Percentiles rank a stretch among this genome's conserved stretches.
Conservation (phyloP, 2,329 filamentous ascomycete genomes). For the Trichoderma sp. region DNA sequence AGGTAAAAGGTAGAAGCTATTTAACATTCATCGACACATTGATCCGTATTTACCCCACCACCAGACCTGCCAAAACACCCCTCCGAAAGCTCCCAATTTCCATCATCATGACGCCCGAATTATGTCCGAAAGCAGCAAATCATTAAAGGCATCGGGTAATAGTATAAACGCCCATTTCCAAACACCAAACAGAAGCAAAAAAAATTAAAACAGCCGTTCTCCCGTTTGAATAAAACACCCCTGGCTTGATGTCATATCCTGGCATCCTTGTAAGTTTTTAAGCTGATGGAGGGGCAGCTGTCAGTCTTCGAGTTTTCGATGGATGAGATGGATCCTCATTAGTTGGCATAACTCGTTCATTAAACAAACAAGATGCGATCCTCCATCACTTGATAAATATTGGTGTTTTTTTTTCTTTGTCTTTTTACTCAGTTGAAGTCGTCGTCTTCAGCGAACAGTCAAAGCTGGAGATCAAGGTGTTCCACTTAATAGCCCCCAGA, state of each 20-base stretch:
- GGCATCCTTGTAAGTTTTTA: not conserved
- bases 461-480: constrained; percentile 38
- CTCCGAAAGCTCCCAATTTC: not conserved
- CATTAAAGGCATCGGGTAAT: constrained; percentile 1
- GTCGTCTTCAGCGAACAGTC: constrained; percentile 26
- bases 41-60: constrained; percentile 7
- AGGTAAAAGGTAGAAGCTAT: not conserved
- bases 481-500: constrained; percentile 45
- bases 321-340: not conserved
- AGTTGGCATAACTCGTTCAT: not conserved
- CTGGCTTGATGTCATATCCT: not conserved
- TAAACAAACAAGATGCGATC: not conserved
- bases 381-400: not conserved
- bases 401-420: not conserved
- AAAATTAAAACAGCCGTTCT: not conserved
- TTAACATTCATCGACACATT: not conserved
- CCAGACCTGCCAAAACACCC: not conserved
- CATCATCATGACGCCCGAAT: constrained; percentile 17
- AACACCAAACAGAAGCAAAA: not conserved
- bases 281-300: not conserved
- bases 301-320: not conserved
- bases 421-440: not conserved
- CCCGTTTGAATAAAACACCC: not conserved
- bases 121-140: constrained; percentile 10
- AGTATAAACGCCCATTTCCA: constrained; percentile 14